Conservation (phyloP, 768 basidiomycete genomes). For the Boletus rubropictus region DNA sequence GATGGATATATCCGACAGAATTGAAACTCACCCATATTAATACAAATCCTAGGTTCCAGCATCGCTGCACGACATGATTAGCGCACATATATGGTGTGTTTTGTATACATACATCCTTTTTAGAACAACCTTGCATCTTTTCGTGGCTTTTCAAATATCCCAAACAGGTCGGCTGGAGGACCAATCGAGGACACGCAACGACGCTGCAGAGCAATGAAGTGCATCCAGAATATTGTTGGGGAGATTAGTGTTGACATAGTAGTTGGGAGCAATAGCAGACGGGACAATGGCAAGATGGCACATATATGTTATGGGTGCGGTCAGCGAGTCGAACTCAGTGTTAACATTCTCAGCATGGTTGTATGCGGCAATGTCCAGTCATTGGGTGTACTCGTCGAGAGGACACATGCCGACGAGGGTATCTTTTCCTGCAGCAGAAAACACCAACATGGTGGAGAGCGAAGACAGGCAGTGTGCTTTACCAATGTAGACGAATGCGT, state of each 20-base stretch:
- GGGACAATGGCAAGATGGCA: slow-evolving; percentile 19
- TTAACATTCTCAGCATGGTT: slow-evolving; percentile 1
- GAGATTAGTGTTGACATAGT: not conserved
- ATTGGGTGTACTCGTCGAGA: slow-evolving; percentile 20
- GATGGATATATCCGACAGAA: too few relatives aligned
- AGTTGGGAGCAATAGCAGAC: slow-evolving; percentile 2
- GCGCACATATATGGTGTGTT: too few relatives aligned
- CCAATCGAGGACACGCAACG: slow-evolving; percentile 22
- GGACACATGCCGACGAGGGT: slow-evolving; percentile 6
- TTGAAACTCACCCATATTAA: too few relatives aligned
- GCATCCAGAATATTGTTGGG: slow-evolving; percentile 11
- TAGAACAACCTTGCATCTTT: too few relatives aligned
- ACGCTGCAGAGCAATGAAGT: slow-evolving; percentile 11
- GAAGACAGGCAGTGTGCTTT: slow-evolving; percentile 15
- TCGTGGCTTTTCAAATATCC: too few relatives aligned
- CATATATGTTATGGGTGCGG: slow-evolving; percentile 13
- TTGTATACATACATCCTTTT: too few relatives aligned
- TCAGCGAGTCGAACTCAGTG: slow-evolving; percentile 5
- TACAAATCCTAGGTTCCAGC: too few relatives aligned
- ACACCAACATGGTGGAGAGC: slow-evolving; percentile 12
- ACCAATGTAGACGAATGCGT: slow-evolving; percentile 21
- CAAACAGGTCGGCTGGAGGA: not conserved
- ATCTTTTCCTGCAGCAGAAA: slow-evolving; percentile 8
- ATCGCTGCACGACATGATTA: too few relatives aligned
- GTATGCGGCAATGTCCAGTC: slow-evolving; percentile 24